phyloP scores from a whole-genome alignment of 2,329 filamentous ascomycete genomes.

The Aspergillus jensenii region DNA sequence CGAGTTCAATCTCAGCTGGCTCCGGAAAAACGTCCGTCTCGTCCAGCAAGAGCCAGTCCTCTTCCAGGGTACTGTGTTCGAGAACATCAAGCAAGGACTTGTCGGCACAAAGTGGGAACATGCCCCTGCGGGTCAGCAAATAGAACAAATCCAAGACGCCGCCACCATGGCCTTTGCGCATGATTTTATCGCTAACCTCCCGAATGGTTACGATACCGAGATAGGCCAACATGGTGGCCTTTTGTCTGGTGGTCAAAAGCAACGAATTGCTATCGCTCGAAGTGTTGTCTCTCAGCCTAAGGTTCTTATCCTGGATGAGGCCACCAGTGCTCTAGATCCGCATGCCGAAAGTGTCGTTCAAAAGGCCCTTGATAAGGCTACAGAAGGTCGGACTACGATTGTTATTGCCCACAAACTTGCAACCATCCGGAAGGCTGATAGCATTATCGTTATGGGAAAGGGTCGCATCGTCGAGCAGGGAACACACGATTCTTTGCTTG shows the following conservation, averaged over 20 bases:
- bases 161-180: conserved; percentile 92
- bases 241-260: conserved; percentile 92
- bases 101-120: conserved; percentile 78
- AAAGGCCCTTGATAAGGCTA: conserved; percentile 84
- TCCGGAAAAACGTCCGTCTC: conserved; percentile 86
- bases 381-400: conserved; percentile 86
- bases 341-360: conserved; percentile 94
- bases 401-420: conserved; percentile 93
- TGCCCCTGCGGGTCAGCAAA: conserved; percentile 65
- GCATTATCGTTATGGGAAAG: conserved; percentile 88
- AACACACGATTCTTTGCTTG: conserved; percentile 76
- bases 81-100: conserved; percentile 87
- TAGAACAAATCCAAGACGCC: conserved; percentile 73
- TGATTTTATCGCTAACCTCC: conserved; percentile 78
- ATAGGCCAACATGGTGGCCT: conserved; percentile 95
- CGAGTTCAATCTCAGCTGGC: conserved; percentile 81
- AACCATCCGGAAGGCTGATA: conserved; percentile 90
- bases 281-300: conserved; percentile 89
- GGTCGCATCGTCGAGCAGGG: conserved; percentile 89
- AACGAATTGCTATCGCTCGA: conserved; percentile 90
- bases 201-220: conserved; percentile 87
- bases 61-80: conserved; percentile 83
- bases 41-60: conserved; percentile 92
- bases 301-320: conserved; percentile 89
- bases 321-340: conserved; percentile 92